Evolutionary conservation across 345 rosid genomes (phyloP).

Genomic region (Euphorbia tirucalli): DNA sequence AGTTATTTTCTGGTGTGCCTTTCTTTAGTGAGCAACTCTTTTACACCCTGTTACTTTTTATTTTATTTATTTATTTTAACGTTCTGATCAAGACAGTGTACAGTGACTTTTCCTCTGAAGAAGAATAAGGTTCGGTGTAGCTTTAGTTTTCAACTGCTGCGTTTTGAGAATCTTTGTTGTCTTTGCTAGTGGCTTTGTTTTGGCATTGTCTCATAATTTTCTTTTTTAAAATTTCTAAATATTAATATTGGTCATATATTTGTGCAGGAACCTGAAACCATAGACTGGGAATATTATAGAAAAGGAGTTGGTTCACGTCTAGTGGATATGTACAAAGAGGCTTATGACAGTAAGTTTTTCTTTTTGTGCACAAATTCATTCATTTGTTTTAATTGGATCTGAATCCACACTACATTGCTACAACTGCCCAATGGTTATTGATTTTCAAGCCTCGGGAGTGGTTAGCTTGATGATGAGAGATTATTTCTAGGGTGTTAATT

Average conservation of each 20-base stretch:
- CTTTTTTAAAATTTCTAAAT: not conserved
- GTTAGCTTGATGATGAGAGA: not conserved
- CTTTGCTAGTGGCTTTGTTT: not conserved
- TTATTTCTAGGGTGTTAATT: not conserved
- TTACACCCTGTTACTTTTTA: no score
- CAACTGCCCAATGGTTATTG: not conserved
- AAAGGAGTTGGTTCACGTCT: slow-evolving; percentile 84
- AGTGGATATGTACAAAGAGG: slow-evolving; percentile 93
- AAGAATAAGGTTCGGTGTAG: not conserved
- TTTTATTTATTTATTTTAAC: no score
- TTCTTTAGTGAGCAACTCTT: not conserved
- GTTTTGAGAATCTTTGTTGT: not conserved
- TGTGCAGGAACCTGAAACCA: slow-evolving; percentile 85
- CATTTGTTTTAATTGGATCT: not conserved
- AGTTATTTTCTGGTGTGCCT: not conserved
- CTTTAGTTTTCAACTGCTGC: not conserved
- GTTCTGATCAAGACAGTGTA: not conserved
- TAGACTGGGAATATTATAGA: slow-evolving; percentile 89
- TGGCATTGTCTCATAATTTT: not conserved
- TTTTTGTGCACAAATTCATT: not conserved
- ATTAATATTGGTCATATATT: not conserved
- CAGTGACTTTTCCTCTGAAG: not conserved
- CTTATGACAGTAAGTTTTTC: slow-evolving; percentile 69
- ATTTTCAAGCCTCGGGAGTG: not conserved
- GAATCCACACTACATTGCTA: not conserved